Evolutionary conservation across 2,329 filamentous ascomycete genomes (phyloP), one percentile per base, ranked within the genome.

Genomic region (Myriosclerotinia scirpicola): DNA sequence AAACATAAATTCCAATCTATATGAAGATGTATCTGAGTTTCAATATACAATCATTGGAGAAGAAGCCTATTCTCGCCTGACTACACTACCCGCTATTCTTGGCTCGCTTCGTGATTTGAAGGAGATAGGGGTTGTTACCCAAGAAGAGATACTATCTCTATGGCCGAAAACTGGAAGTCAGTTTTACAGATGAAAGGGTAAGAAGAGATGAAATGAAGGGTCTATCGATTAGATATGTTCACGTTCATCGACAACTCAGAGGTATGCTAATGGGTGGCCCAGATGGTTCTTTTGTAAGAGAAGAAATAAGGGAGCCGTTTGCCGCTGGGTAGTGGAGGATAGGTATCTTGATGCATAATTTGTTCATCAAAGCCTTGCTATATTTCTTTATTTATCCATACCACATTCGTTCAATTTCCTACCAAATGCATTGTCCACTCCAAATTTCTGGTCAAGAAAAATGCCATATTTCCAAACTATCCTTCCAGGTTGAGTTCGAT

Each of bases 241-340:
- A 38, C n/a, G 34, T 64, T 17, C n/a, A 14, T 6, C 14, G 53
- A 44, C 30, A n/a, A 26, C 50, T 36, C 20, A 40, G 48, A 38
- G 53, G 42, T 30, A 30, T 64, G 42, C 15, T 56, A 9, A 26
- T 58, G 40, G 53, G 40, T 56, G 40, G 34, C 8, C 4, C 30
- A 34, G 30, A 55, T 38, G 40, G 61, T 46, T 40, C 52, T 9
- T 56, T 64, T 56, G 26, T 64, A 7, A 56, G 30, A 8, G 61
- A 55, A n/a, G 30, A 64, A 15, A 64, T 40, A n/a, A 58, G 30
- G 34, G 53, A 56, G 12, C 14, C n/a, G 15, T 58, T 64, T 64
- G 36, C 52, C 12, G 15, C 48, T 34, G 26, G 30, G 17, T 58
- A 40, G 53, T 64, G 40, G 56, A 53, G 15, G 17, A 40, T 26